Evolutionary conservation across 148 eudicot species (phyloP).

Genomic region (Rhododendron henanense): DNA sequence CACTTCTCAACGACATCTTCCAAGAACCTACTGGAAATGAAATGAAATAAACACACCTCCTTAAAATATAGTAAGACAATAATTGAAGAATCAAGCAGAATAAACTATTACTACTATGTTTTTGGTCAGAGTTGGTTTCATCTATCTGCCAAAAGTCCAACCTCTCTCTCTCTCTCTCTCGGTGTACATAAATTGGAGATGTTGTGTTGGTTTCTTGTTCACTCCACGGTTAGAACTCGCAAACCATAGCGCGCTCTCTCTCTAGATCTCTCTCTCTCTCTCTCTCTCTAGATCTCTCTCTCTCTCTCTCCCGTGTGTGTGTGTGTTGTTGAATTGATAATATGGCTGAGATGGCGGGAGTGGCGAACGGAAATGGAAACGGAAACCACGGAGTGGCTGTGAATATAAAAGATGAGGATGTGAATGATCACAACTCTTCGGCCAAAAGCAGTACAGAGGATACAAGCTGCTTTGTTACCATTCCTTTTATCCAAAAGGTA

Average conservation of each 20-base stretch:
- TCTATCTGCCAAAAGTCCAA: neutral
- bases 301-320: neutral
- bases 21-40: neutral
- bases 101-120: neutral
- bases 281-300: neutral
- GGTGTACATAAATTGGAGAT: neutral
- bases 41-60: neutral
- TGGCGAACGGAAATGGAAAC: constrained; percentile 28
- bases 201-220: neutral
- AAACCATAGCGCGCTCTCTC: neutral
- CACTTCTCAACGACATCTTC: constrained; percentile 15
- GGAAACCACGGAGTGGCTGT: constrained; percentile 44
- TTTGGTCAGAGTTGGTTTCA: neutral
- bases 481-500: constrained; percentile 75
- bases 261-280: neutral
- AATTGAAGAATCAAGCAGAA: neutral
- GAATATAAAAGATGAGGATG: constrained; percentile 31
- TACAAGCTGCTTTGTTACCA: constrained; percentile 24
- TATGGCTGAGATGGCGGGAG: constrained; percentile 53
- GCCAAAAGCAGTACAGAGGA: constrained; percentile 13
- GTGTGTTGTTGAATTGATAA: neutral
- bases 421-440: neutral
- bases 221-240: neutral
- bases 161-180: neutral
- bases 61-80: neutral